Base-by-base conservation (phyloP, 176 grass and related monocot genomes). In the Lolium multiflorum region DNA sequence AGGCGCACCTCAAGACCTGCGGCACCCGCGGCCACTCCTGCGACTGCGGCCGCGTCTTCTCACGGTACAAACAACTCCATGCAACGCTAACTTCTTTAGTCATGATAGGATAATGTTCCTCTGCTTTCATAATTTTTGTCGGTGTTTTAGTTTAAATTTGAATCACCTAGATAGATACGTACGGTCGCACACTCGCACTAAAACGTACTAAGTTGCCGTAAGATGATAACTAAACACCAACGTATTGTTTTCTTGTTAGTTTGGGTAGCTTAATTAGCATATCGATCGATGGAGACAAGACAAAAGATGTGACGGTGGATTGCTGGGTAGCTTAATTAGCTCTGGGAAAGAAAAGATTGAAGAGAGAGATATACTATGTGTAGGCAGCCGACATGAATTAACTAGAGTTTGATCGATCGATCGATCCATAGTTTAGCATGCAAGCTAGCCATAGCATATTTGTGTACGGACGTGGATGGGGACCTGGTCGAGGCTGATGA, bases 1-100 rank as follows among this genome's bases (percentile, higher is more conserved):
- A 97, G 95, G 95, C 95, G 1, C 95, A 97, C 82, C 95, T 97
- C 92, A 97, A 97, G 86, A 97, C 95, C 68, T 97, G 95, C 77
- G 95, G 95, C 87, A 97, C 95, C 46, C 89, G 92, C 74, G 95
- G 95, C 4, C 95, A 97, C 74, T 97, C 95, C 82, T 97, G 95
- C 88, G 95, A 97, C 67, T 97, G 95, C 81, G 95, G 95, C 83
- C 92, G 95, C 74, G 92, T 97, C 75, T 97, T 97, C 86, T 94
- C 95, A 13, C 63, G 91, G 91, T 93, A 85, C 46, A 28, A 74
- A 18, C 57, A 60, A 16, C 0, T 6, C 38, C 4, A 18, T 22
- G 22, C 71, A 15, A 11, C 65, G 16, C 66, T 28, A 63, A 26
- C 20, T 26, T 61, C 59, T 10, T 61, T 13, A 52, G 15, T 44